phyloP scores from a whole-genome alignment of 2,329 filamentous ascomycete species.

The Lachnum nothofagi region DNA sequence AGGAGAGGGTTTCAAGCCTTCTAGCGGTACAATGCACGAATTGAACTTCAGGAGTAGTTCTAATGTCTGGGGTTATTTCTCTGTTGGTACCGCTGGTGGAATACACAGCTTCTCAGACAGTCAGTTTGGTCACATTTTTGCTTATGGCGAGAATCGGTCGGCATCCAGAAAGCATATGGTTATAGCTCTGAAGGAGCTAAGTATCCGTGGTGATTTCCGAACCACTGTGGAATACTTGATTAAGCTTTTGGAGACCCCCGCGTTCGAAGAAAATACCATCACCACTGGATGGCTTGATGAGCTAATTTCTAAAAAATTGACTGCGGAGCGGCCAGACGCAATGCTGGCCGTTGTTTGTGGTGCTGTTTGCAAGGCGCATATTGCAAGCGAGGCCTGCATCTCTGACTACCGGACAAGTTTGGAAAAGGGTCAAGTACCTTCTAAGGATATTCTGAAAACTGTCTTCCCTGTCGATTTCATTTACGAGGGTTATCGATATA shows the following conservation, averaged over 20 bases:
- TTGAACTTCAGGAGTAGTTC: slow-evolving; percentile 98
- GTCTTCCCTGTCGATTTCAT: slow-evolving; percentile 98
- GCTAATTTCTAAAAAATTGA: slow-evolving; percentile 95
- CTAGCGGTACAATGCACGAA: slow-evolving; percentile 97
- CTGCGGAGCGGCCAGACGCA: slow-evolving; percentile 87
- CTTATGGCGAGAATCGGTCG: slow-evolving; percentile 94
- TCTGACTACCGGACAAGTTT: slow-evolving; percentile 81
- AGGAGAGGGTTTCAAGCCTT: slow-evolving; percentile 98
- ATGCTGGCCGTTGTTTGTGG: slow-evolving; percentile 93
- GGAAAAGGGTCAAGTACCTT: slow-evolving; percentile 94
- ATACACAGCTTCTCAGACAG: slow-evolving; percentile 99
- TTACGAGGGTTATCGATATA: slow-evolving; percentile 93
- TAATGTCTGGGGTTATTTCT: slow-evolving; percentile 99
- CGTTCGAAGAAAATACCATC: slow-evolving; percentile 98
- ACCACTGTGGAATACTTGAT: slow-evolving; percentile 99
- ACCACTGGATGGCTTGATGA: slow-evolving; percentile 98
- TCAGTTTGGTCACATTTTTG: slow-evolving; percentile 98
- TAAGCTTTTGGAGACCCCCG: slow-evolving; percentile 95
- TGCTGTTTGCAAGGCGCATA: slow-evolving; percentile 89
- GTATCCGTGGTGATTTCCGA: slow-evolving; percentile 98
- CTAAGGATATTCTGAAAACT: slow-evolving; percentile 94
- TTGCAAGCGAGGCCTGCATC: slow-evolving; percentile 86
- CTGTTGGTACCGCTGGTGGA: slow-evolving; percentile 89
- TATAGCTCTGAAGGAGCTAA: slow-evolving; percentile 94
- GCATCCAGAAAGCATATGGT: slow-evolving; percentile 99